Evolutionary conservation across 495 filamentous ascomycete species (phyloP), one percentile per base, ranked within the genome.

Genomic region (Hyaloscypha hepaticicola): DNA sequence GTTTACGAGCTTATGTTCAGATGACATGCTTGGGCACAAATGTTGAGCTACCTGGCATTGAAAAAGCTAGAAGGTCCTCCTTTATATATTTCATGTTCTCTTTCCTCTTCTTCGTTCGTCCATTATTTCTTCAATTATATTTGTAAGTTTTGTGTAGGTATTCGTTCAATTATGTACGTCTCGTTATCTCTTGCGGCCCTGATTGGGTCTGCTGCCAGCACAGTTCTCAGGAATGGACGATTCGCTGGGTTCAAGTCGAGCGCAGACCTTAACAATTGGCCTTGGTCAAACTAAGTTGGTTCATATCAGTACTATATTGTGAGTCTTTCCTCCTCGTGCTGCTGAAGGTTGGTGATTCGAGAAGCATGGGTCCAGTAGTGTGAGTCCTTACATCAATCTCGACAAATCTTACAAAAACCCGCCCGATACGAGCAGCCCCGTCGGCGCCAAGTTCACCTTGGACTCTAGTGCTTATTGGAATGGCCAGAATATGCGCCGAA

Each of bases 221-320:
- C 79, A 1, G 75, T 87, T 41, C 73, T 87, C 53, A 86, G 84
- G 83, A 84, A 87, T 72, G 84, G 84, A n/a, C 82, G 84, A 34
- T 85, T 87, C 75, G 85, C 86, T 73, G 79, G 82, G 33, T 68
- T 86, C 63, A 62, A 72, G 21, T 74, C 78, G 22, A 74, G 77
- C 55, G 45, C 73, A 24, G 82, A 84, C 73, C 74, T 87, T 6
- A 79, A 77, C 73, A 78, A 75, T 64, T 89, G 87, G 88, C 85
- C 81, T 5, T 90, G 85, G 84, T 75, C 75, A 0, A 87, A 83
- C 72, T 82, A 88, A 74, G 85, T 90, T 61, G 85, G 85, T 4
- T 83, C 85, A 1, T 90, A 85, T 72, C 87, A 90, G 69, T 90
- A 88, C 79, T 90, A 91, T 75, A 91, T 90, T 29, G 68, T 70